Base-by-base conservation (phyloP, 2,329 filamentous ascomycete species). In the Botrytis fragariae region DNA sequence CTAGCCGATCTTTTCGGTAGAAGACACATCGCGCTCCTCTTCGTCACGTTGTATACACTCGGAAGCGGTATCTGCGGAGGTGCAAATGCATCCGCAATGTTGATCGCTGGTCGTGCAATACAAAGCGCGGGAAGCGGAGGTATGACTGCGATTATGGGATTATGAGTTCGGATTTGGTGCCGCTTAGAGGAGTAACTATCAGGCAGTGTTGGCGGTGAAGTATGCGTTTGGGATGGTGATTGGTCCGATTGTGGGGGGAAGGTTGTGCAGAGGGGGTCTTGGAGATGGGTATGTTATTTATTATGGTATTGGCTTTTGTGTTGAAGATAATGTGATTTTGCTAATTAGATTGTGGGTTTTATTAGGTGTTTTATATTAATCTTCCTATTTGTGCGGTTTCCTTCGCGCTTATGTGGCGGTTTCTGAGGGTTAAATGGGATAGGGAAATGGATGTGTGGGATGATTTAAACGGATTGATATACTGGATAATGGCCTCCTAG, bases 11-110 rank as follows among this genome's bases (percentile, higher is more conserved):
- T 72, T 14, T 67, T 74, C 5, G 44, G 62, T 35, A 32, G 51
- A 35, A 22, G 51, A 25, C 48, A 51, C 35, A 25, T 62, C 59
- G 32, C 63, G 51, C 42, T 71, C 18, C 25, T 39, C 2, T 62
- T 60, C 59, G 60, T 88, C 3, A 80, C 78, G 18, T 73, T 87
- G 2, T 89, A 89, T 73, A 82, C 81, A 0, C 75, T 89, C 0
- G 88, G 88, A 0, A 87, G 86, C 69, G 85, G 83, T 0, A 81
- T 90, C 3, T 84, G 81, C 61, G 88, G 87, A 1, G 83, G 83
- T 0, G 84, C 88, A 0, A 81, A 78, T 0, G 83, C 76, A 6
- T 81, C 81, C 1, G 78, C 75, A 0, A 84, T 84, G 77, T 81
- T 91, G 1, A 87, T 91, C 18, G 83, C 82, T 4, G 84, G 81